These are phyloP conservation scores for Diophrys sp. DNA, from an alignment of 73 alveolate genomes.

Conservation along the genomic window DNA sequence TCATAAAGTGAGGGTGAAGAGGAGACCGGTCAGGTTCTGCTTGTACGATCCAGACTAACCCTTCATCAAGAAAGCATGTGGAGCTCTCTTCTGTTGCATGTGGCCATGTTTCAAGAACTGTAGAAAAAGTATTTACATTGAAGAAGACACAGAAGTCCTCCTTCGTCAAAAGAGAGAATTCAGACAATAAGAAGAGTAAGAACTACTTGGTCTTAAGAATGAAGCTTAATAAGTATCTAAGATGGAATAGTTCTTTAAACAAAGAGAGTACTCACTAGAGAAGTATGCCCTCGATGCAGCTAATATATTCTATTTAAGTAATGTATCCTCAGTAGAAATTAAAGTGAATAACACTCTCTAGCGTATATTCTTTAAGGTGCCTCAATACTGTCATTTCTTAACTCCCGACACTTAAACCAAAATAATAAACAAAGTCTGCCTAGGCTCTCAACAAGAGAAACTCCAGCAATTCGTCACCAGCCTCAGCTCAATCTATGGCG, in stretches of 20 bases:
- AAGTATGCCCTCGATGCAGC: slow-evolving; percentile 33
- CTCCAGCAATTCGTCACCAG: too few relatives aligned
- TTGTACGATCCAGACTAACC: not conserved
- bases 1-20: not conserved
- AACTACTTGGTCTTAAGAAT: not conserved
- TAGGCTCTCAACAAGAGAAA: not conserved
- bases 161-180: not conserved
- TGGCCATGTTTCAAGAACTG: not conserved
- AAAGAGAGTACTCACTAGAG: slow-evolving; percentile 7
- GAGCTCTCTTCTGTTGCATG: not conserved
- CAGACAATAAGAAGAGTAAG: not conserved
- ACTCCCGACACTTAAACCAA: not conserved
- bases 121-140: not conserved
- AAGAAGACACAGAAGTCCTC: not conserved
- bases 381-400: slow-evolving; percentile 30
- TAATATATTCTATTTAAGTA: slow-evolving; percentile 14
- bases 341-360: slow-evolving; percentile 9
- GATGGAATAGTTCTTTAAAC: not conserved
- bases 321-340: slow-evolving; percentile 26
- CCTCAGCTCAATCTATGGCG: not conserved
- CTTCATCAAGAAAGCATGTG: not conserved
- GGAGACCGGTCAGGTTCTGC: not conserved
- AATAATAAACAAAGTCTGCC: too few relatives aligned
- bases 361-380: slow-evolving; percentile 19
- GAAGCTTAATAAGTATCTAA: not conserved